phyloP scores from a whole-genome alignment of 2,329 filamentous ascomycete species.

The Alternaria gaisen region DNA sequence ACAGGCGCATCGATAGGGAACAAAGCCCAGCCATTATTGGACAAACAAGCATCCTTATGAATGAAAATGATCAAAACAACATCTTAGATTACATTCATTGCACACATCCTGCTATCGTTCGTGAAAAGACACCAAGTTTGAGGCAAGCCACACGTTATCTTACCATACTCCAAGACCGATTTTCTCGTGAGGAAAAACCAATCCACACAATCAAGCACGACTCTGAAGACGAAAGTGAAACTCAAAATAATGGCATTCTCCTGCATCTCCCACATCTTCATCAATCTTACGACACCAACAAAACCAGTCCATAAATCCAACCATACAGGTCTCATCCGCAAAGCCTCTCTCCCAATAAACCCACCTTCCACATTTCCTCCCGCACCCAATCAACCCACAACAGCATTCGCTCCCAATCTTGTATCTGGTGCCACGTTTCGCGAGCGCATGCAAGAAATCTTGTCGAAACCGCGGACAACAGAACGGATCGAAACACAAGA shows the following conservation, averaged over 20 bases:
- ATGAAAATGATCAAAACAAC: background rate
- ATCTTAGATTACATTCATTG: background rate
- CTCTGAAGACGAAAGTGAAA: background rate
- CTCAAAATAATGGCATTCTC: background rate
- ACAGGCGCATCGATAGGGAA: background rate
- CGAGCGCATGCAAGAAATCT: background rate
- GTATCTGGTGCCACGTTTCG: background rate
- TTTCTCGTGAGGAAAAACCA: background rate
- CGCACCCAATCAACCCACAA: background rate
- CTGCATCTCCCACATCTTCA: background rate
- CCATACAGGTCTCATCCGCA: background rate
- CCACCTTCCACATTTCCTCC: background rate
- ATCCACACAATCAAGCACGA: accelerated
- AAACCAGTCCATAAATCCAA: background rate
- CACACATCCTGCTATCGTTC: background rate
- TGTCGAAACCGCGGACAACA: background rate
- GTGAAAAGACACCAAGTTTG: background rate
- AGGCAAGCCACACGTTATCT: background rate
- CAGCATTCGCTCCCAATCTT: background rate
- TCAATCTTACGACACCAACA: background rate
- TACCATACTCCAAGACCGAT: no score
- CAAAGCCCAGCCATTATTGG: background rate
- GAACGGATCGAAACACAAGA: background rate
- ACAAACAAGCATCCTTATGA: background rate
- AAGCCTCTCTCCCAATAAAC: background rate